Evolutionary conservation across 148 eudicot genomes (phyloP), one percentile per base, ranked within the genome.

Genomic region (Gaultheria prostrata): DNA sequence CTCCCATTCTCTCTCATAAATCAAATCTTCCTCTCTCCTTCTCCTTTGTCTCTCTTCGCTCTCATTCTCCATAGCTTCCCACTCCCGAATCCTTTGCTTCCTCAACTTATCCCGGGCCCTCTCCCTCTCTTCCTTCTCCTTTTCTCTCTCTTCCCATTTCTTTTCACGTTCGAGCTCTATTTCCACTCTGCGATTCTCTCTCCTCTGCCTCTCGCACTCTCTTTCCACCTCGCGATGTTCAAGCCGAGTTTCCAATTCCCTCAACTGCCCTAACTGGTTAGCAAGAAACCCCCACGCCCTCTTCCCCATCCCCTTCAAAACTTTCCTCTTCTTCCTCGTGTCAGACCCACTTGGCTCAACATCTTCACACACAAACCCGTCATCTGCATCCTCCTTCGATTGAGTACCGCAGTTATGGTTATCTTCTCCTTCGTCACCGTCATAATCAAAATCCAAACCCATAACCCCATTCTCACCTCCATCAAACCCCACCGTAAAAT

Each of bases 391-490:
- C 79, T 91, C 94, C 90, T 92, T 95, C 83, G 88, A 74, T 80
- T 85, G 88, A 69, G 85, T 85, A 67, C 80, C 82, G 21, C 82
- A 87, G 79, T 90, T 89, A 69, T 86, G 85, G 77, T 90, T 92
- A 78, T 89, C 95, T 65, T 93, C 92, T 63, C 92, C 91, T 54
- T 88, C 93, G 45, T 93, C 98, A 21, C 87, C 91, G 69, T 94
- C 92, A 83, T 92, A 94, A 80, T 92, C 95, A 80, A 95, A 95
- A 75, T 89, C 93, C 85, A 93, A 92, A 87, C 91, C 90, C 88
- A 93, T 87, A 20, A 93, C 98, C 80, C 93, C 95, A 78, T 91
- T 91, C 56, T 90, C 95, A 75, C 91, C 93, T 46, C 92, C 92
- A 89, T 91, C 91, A 84, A 92, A 91, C 84, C 92, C 94, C 1